Evolutionary conservation across 2,329 filamentous ascomycete genomes (phyloP).

Genomic region (Hypoxylon sp.): DNA sequence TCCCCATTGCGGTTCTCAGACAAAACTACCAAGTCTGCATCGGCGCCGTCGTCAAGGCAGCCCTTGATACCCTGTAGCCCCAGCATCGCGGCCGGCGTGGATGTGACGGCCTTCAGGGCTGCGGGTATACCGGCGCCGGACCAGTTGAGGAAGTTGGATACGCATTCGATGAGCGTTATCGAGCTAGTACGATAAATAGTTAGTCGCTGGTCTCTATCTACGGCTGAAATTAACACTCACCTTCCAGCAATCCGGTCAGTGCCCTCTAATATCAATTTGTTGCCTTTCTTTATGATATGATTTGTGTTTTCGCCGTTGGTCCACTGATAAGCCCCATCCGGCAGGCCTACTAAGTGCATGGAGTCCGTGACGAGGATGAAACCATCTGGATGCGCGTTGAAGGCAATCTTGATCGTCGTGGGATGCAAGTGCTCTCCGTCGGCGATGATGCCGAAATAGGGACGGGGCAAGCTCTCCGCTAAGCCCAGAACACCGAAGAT

Average conservation of each 20-base stretch:
- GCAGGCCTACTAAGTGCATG: slow-evolving; percentile 87
- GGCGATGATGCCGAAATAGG: slow-evolving; percentile 90
- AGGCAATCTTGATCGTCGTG: slow-evolving; percentile 90
- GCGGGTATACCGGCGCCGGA: slow-evolving; percentile 77
- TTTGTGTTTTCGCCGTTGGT: slow-evolving; percentile 77
- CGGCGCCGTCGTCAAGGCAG: slow-evolving; percentile 71
- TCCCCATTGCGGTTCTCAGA: slow-evolving; percentile 65
- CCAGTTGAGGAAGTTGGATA: slow-evolving; percentile 85
- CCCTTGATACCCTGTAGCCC: slow-evolving; percentile 78
- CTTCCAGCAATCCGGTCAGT: slow-evolving; percentile 84
- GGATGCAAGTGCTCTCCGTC: slow-evolving; percentile 93
- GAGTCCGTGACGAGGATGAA: slow-evolving; percentile 93
- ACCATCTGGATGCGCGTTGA: slow-evolving; percentile 85
- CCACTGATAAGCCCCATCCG: slow-evolving; percentile 89
- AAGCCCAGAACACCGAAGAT: slow-evolving; percentile 88
- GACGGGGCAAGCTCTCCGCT: slow-evolving; percentile 70
- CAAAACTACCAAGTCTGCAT: slow-evolving; percentile 79
- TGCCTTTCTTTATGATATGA: slow-evolving; percentile 78
- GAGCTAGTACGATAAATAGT: slow-evolving; percentile 61
- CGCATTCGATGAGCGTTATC: slow-evolving; percentile 83
- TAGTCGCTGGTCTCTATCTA: slow-evolving; percentile 39
- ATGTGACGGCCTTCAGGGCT: slow-evolving; percentile 80
- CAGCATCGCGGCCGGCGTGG: slow-evolving; percentile 83
- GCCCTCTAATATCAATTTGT: slow-evolving; percentile 81
- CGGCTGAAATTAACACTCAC: slow-evolving; percentile 57